Base-by-base conservation (phyloP, 2,329 filamentous ascomycete species). In the Penicillium sp. region DNA sequence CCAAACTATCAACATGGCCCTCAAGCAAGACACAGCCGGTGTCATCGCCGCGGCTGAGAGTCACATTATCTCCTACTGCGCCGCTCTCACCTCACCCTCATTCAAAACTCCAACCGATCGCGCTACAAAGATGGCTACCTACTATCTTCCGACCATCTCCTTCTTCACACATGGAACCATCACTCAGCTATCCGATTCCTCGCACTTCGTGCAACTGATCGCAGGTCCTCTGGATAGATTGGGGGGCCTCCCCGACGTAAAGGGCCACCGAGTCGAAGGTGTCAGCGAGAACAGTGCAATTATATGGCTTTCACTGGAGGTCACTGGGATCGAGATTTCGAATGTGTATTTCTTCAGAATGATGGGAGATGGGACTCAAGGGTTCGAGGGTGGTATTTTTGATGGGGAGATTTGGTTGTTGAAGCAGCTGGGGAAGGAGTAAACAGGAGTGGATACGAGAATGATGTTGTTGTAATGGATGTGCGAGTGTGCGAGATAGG, bases 331-430 rank as follows among this genome's bases (percentile, higher is more conserved):
- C 6, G 28, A 33, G 10, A 51, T 22, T 22, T 19, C 19, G 4
- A 51, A 51, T 6, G 28, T 35, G 8, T 22, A 22, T 35, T 51
- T 35, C n/a, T 51, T 51, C 10, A 19, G 49, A 33, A 22, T 7
- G 4, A 35, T 15, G 30, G 4, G 33, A 6, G 5, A 35, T 15
- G 30, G 47, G 13, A 8, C 4, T 7, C 7, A 35, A 33, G 47
- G 47, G n/a, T 50, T 50, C 9, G 47, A 19, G 28, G 45, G 45
- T 10, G 45, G 45, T 30, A 50, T 50, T 35, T 33, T 50, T 13
- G 47, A 50, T 35, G 28, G 28, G 4, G 47, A 50, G 15, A 15
- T 10, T 7, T 50, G 28, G 47, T 33, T 22, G 17, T 50, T 22
- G 9, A 50, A 50, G 47, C 28, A 50, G 28, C 26, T 50, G 4